Evolutionary conservation across 768 basidiomycete genomes (phyloP), one percentile per base, ranked within the genome.

Genomic region (Vishniacozyma victoriae): DNA sequence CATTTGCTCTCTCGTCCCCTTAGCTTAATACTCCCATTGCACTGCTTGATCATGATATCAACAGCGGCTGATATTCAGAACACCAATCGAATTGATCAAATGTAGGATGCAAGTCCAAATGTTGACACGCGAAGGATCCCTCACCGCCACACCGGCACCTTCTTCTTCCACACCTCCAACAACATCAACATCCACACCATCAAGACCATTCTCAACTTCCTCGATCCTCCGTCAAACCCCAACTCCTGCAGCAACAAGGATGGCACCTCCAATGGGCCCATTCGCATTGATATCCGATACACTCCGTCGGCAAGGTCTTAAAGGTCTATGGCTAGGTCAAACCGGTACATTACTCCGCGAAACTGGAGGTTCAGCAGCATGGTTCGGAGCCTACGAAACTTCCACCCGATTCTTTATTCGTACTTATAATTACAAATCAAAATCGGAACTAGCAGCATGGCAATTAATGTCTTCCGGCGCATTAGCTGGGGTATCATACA

Each of bases 101-200:
- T 95, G 90, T 75, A 88, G 89, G 71, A 93, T 96, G 90, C 92
- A 95, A 71, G 92, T 95, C 2, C 90, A 93, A 67, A 84, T 88
- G 80, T 80, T 93, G 18, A 73, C 77, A 16, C 56, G 68, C 3
- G 69, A 73, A 57, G 63, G 59, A 6, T 51, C 57, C 2, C 54
- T 62, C 19, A 50, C 59, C 11, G 25, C 46, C 3, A n/a, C 48
- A 19, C 25, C 35, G 4, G 19, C 37, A 20, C 27, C 46, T 4
- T 13, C 41, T 23, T 20, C 46, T 23, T 13, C 44, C 41, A 44
- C 45, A 13, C 52, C 40, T 29, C 45, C 59, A 11, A 33, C 54
- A 19, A 46, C 22, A 43, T 33, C 40, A 14, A 62, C 9, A 20
- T 46, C 58, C 20, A 37, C 60, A 19, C 48, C 50, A 25, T 41